Evolutionary conservation across 768 basidiomycete genomes (phyloP).

Genomic region (Hericium alpestre): DNA sequence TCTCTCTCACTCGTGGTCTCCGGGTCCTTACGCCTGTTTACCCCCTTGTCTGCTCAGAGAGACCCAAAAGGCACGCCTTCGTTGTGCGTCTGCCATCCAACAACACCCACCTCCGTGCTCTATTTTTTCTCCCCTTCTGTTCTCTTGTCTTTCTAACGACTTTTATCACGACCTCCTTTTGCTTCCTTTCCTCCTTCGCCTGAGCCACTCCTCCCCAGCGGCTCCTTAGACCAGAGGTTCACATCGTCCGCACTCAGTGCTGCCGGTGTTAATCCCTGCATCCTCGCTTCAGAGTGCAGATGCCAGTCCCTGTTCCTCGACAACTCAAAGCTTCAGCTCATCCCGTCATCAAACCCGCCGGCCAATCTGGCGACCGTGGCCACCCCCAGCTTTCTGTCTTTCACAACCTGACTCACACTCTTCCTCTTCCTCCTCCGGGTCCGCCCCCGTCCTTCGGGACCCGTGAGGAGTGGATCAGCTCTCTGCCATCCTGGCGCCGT

Average conservation of each 20-base stretch:
- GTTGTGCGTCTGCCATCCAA: conserved; percentile 74
- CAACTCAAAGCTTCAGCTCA: conserved; percentile 49
- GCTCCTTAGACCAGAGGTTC: conserved; percentile 23
- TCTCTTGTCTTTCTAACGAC: conserved; percentile 45
- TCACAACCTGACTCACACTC: conserved; percentile 43
- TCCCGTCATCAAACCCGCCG: conserved; percentile 49
- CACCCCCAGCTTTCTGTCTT: conserved; percentile 33
- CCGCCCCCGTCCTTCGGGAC: conserved; percentile 56
- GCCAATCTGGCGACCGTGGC: conserved; percentile 28
- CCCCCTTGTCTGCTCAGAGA: conserved; percentile 2
- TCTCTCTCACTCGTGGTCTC: conserved; percentile 10
- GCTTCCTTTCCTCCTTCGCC: conserved; percentile 20
- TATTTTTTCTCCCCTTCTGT: conserved; percentile 17
- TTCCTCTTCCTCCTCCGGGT: conserved; percentile 49
- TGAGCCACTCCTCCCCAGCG: conserved; percentile 25
- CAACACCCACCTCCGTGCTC: conserved; percentile 22
- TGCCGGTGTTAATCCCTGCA: conserved; percentile 11
- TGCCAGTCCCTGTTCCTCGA: conserved; percentile 80
- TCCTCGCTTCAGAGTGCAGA: conserved; percentile 41
- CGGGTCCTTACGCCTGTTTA: neutral
- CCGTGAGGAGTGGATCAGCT: conserved; percentile 65
- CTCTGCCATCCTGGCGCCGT: conserved; percentile 62
- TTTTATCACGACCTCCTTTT: conserved; percentile 56
- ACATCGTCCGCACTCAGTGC: conserved; percentile 4
- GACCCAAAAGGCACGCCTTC: conserved; percentile 82